A percentile compares a stretch with the other conserved stretches of the same genome.
phyloP scores from a whole-genome alignment of 768 basidiomycete genomes.

The Pisolithus tinctorius region DNA sequence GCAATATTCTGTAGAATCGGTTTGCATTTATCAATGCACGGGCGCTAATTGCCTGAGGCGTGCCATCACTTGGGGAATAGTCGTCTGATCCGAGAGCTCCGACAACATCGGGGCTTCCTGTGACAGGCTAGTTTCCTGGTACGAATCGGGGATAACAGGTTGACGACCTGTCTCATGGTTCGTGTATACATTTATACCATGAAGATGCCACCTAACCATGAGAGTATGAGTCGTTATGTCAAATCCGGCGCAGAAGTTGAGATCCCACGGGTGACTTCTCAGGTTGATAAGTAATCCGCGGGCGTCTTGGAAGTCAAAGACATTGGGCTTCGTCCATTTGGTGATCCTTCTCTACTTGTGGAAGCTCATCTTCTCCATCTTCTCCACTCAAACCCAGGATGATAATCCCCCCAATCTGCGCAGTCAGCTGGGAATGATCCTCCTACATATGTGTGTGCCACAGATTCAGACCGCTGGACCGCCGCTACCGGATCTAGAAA shows the following conservation, averaged over 20 bases:
- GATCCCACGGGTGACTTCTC: conserved; percentile 6
- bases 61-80: conserved; percentile 9
- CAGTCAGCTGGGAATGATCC: conserved; percentile 35
- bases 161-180: background rate
- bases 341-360: conserved; percentile 17
- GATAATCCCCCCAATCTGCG: conserved; percentile 34
- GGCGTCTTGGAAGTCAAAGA: conserved; percentile 5
- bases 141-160: background rate
- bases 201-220: conserved; percentile 1
- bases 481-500: conserved; percentile 1
- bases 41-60: conserved; percentile 11
- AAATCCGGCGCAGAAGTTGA: conserved; percentile 1
- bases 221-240: background rate
- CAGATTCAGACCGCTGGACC: conserved; percentile 19
- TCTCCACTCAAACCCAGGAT: conserved; percentile 38
- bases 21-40: conserved; percentile 25
- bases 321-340: conserved; percentile 34
- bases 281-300: conserved; percentile 1
- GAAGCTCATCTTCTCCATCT: conserved; percentile 31
- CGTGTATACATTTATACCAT: conserved; percentile 4
- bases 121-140: background rate
- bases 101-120: conserved; percentile 16
- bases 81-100: conserved; percentile 24
- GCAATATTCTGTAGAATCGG: conserved; percentile 13
- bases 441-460: conserved; percentile 14